Evolutionary conservation across 163 green algal genomes (phyloP).

Genomic region (Scenedesmus sp.): DNA sequence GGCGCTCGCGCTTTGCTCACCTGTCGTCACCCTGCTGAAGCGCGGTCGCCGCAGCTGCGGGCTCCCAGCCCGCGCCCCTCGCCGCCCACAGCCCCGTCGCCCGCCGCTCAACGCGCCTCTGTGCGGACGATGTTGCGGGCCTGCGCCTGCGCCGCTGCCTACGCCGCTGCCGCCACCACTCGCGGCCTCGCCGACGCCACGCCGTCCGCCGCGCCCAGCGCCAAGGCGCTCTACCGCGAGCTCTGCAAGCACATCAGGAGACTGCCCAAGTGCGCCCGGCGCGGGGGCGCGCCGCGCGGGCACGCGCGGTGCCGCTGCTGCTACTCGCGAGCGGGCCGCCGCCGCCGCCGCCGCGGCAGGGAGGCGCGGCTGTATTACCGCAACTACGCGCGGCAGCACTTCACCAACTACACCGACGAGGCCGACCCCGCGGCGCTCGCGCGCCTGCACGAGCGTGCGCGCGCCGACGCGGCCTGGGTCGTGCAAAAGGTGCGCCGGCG

Average conservation of each 20-base stretch:
- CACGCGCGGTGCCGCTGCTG: too few species aligned
- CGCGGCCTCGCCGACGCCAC: too few species aligned
- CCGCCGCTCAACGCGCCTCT: too few species aligned
- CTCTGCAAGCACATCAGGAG: constrained; percentile 13
- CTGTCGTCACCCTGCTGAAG: too few species aligned
- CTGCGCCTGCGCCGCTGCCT: background rate
- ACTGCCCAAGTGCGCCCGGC: constrained; percentile 12
- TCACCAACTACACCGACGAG: constrained; percentile 59
- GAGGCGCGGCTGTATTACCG: constrained; percentile 49
- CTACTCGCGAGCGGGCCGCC: too few species aligned
- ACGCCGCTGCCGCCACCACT: background rate
- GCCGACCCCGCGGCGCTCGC: constrained; percentile 51
- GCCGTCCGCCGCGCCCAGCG: too few species aligned
- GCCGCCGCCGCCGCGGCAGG: constrained; percentile 21
- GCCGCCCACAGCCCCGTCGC: too few species aligned
- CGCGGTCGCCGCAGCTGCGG: too few species aligned
- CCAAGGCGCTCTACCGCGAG: constrained; percentile 35
- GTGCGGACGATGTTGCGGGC: constrained; percentile 5
- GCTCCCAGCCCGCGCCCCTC: too few species aligned
- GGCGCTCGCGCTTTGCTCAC: too few species aligned
- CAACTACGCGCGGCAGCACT: constrained; percentile 47
- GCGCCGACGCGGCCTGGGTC: constrained; percentile 60
- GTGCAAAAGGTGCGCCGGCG: constrained; percentile 57
- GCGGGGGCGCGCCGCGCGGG: too few species aligned
- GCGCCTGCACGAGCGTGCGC: constrained; percentile 44